Conservation (phyloP, 1,284 basidiomycete species). For the Moesziomyces antarcticus region DNA sequence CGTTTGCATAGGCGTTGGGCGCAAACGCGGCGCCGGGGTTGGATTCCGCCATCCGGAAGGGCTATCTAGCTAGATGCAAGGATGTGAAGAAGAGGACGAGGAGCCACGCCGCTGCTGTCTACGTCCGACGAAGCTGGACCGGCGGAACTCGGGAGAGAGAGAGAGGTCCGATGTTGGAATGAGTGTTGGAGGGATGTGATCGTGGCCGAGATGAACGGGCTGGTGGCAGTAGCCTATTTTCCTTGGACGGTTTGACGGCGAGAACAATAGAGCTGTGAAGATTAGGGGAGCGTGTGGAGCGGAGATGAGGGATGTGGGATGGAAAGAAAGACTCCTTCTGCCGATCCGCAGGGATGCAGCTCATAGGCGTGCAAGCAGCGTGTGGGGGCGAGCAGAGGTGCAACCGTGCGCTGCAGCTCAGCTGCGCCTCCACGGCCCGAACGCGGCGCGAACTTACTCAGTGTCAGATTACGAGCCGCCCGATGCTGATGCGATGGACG, state of each 20-base stretch:
- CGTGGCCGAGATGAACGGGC: not conserved
- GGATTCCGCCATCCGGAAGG: constrained; percentile 24
- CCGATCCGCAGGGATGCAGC: not conserved
- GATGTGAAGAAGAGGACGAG: not conserved
- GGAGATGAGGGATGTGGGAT: not conserved
- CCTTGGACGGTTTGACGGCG: too few species aligned
- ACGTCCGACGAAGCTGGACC: too few species aligned
- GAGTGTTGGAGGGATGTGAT: not conserved
- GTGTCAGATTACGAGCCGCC: not conserved
- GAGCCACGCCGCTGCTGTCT: too few species aligned
- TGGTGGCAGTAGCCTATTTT: too few species aligned
- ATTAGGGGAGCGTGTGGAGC: not conserved
- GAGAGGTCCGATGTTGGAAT: too few species aligned
- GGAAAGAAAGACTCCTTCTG: not conserved
- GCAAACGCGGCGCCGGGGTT: constrained; percentile 35
- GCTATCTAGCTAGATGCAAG: not conserved
- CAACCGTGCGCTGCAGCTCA: not conserved
- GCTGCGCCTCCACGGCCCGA: not conserved
- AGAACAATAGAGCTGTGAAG: not conserved
- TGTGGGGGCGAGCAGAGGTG: not conserved
- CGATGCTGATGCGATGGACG: too few species aligned
- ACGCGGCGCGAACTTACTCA: not conserved
- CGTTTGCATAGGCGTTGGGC: constrained; percentile 50
- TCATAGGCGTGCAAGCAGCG: too few species aligned
- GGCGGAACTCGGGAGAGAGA: too few species aligned